These are phyloP conservation scores for Schwanniomyces occidentalis DNA, from an alignment of 805 yeast genomes.

Conservation along the genomic window DNA sequence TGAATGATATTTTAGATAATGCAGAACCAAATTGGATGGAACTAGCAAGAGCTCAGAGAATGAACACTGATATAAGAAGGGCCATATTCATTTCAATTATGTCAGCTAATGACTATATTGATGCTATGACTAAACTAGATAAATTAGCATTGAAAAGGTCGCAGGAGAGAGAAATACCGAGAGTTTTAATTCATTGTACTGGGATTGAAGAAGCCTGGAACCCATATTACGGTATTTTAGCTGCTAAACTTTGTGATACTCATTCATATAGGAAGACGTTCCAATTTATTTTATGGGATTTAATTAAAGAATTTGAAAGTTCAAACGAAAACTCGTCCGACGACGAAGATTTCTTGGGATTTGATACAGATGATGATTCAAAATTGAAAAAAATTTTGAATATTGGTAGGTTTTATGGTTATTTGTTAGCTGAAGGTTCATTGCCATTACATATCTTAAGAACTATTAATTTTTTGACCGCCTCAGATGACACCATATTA, in stretches of 20 bases:
- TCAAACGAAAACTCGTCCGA: constrained; percentile 42
- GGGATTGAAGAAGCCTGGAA: constrained; percentile 80
- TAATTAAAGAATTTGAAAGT: constrained; percentile 65
- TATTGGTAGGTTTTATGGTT: constrained; percentile 80
- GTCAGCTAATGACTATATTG: constrained; percentile 92
- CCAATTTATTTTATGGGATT: constrained; percentile 90
- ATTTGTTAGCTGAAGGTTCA: constrained; percentile 68
- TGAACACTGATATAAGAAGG: constrained; percentile 94
- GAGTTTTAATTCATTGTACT: constrained; percentile 82
- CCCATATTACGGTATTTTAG: constrained; percentile 85
- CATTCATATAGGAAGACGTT: constrained; percentile 79
- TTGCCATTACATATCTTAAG: constrained; percentile 73
- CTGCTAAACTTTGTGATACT: constrained; percentile 70
- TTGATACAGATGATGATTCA: constrained; percentile 51
- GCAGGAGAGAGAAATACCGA: constrained; percentile 86
- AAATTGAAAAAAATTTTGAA: constrained; percentile 63
- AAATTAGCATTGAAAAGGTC: constrained; percentile 73
- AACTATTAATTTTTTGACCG: constrained; percentile 70
- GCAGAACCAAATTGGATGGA: constrained; percentile 88
- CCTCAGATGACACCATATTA: constrained; percentile 59
- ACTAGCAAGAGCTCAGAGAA: constrained; percentile 80
- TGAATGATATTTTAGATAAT: constrained; percentile 62
- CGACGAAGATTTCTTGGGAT: constrained; percentile 40
- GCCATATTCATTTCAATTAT: constrained; percentile 92
- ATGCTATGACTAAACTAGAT: constrained; percentile 80